Conservation (phyloP, 2,329 filamentous ascomycete genomes). For the Epichloe gansuensis region DNA sequence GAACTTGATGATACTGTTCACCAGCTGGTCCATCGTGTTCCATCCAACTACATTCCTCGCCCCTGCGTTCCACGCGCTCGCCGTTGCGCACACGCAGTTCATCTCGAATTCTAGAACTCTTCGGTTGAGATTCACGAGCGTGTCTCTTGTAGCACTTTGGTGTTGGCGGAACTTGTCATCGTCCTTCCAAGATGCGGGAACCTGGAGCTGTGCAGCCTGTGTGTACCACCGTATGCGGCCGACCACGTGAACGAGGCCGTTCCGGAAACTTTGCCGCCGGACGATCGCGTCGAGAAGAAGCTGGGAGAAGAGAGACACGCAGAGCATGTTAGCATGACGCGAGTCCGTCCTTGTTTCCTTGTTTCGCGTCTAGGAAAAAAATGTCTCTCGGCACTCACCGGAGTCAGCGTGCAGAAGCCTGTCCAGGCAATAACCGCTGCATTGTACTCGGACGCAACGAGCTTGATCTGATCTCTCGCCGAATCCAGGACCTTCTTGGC, state of each 20-base stretch:
- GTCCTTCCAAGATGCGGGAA: constrained; percentile 11
- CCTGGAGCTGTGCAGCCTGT: constrained; percentile 16
- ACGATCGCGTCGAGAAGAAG: constrained; percentile 24
- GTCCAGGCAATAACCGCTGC: constrained; percentile 22
- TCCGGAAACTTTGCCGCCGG: constrained; percentile 16
- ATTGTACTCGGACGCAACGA: constrained; percentile 14
- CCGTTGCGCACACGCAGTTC: constrained; percentile 26
- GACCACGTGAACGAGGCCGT: constrained; percentile 19
- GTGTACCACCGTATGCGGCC: constrained; percentile 24
- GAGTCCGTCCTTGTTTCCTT: not conserved
- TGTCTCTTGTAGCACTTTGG: constrained; percentile 11
- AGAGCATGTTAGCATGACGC: not conserved
- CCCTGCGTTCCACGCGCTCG: constrained; percentile 23
- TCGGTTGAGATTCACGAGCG: constrained; percentile 17
- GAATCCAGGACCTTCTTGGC: constrained; percentile 17
- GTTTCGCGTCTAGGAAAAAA: not conserved
- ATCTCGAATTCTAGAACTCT: constrained; percentile 25
- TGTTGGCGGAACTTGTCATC: constrained; percentile 13
- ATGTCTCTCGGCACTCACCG: constrained; percentile 13
- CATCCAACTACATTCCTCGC: constrained; percentile 25
- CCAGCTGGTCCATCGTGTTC: constrained; percentile 17
- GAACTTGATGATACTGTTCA: constrained; percentile 14
- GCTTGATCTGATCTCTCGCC: constrained; percentile 16
- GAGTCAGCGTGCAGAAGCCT: constrained; percentile 24
- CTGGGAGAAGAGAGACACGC: constrained; percentile 10